Evolutionary conservation across 78 protist genomes (phyloP), one percentile per base, ranked within the genome.

Genomic region (Dictyostelium capitatum): DNA sequence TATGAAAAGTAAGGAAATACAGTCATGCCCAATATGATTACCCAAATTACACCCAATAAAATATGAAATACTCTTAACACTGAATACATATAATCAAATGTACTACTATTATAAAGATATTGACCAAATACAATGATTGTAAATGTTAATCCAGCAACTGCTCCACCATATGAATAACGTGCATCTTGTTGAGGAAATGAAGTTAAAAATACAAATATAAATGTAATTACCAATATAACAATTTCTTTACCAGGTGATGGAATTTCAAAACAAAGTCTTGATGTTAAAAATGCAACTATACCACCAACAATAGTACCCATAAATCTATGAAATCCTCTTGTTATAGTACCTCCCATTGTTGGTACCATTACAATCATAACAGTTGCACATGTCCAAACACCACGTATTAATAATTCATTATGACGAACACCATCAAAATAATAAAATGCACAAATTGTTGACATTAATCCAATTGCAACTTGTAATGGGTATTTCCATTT

Each of bases 311-410:
- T 77, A 2, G 93, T 87, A 19, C 93, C 93, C 9, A 78, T 20
- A 5, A 87, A 19, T 41, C 93, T 72, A 87, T 87, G 41, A 8
- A 79, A 50, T 20, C 93, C 93, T 12, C 84, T 14, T 1, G 78
- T 74, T 0, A 87, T 17, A 2, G 79, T 87, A 3, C 84, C 93
- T 4, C 93, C 93, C 0, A 77, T 25, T 1, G 93, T 57, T 12
- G 93, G 84, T 7, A 82, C 79, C 84, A 87, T 77, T 1, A 87
- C 93, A 23, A 87, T 0, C 17, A 48, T 53, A 30, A 77, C 93
- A 6, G 93, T 87, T 1, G 93, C 93, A 64, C 93, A 74, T 4
- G 57, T 54, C 93, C 93, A 87, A 64, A 87, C 51, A 77, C 93
- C 93, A 64, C 53, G 83, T 30, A 87, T 20, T 2, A 78, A 84